Evolutionary conservation across 1,139 yeast genomes (phyloP).

Genomic region (Saccharomyces hybrid): DNA sequence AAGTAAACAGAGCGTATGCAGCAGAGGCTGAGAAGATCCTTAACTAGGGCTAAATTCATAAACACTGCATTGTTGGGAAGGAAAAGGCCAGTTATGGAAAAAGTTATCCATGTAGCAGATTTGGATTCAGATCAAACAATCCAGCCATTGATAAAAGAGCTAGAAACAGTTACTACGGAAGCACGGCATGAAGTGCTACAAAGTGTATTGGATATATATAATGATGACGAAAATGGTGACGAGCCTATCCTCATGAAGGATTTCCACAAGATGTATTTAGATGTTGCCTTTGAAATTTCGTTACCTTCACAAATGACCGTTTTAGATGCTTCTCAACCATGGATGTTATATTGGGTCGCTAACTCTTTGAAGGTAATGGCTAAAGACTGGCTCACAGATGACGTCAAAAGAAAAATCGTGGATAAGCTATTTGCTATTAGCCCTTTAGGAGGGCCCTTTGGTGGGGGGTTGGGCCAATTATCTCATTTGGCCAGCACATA

Average conservation of each 20-base stretch:
- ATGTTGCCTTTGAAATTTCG: slow-evolving; percentile 36
- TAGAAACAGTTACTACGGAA: slow-evolving; percentile 36
- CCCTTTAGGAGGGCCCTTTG: slow-evolving; percentile 57
- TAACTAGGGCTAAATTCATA: slow-evolving; percentile 11
- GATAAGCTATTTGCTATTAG: slow-evolving; percentile 19
- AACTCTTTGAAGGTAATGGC: slow-evolving; percentile 47
- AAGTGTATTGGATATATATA: not conserved
- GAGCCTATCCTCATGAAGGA: slow-evolving; percentile 29
- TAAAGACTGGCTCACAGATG: slow-evolving; percentile 21
- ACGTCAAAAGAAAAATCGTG: slow-evolving; percentile 17
- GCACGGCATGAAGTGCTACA: slow-evolving; percentile 40
- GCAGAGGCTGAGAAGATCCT: not conserved
- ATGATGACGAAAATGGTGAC: slow-evolving; percentile 9
- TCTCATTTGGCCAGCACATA: slow-evolving; percentile 85
- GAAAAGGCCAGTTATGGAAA: slow-evolving; percentile 19
- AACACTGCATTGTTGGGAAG: slow-evolving; percentile 26
- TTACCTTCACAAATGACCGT: slow-evolving; percentile 36
- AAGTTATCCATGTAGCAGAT: slow-evolving; percentile 12
- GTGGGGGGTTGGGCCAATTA: slow-evolving; percentile 75
- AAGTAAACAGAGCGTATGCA: not conserved
- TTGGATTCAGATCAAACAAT: slow-evolving; percentile 11
- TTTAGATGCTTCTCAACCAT: slow-evolving; percentile 83
- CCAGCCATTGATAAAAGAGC: slow-evolving; percentile 20
- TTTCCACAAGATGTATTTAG: slow-evolving; percentile 38
- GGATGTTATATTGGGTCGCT: slow-evolving; percentile 82